Evolutionary conservation across 768 basidiomycete genomes (phyloP).

Genomic region (Mycena kentingensis): DNA sequence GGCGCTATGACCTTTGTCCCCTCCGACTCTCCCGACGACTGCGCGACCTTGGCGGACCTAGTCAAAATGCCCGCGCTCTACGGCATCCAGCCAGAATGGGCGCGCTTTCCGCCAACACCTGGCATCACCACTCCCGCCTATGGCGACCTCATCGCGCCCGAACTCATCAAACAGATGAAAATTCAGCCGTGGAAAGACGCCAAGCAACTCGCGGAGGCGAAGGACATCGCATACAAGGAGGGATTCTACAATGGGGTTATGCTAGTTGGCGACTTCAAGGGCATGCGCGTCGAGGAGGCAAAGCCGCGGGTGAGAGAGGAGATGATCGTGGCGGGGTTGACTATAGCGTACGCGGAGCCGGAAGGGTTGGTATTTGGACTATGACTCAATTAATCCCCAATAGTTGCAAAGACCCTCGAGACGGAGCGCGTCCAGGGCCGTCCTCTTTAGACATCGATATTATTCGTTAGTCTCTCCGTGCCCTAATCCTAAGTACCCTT

Average conservation of each 20-base stretch:
- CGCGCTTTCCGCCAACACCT: constrained; percentile 78
- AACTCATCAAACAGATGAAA: constrained; percentile 84
- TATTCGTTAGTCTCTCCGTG: too few relatives aligned
- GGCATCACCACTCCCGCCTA: constrained; percentile 88
- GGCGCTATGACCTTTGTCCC: constrained; percentile 98
- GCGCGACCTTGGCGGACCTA: constrained; percentile 83
- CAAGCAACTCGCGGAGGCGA: constrained; percentile 92
- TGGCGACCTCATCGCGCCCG: constrained; percentile 85
- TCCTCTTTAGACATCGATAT: too few relatives aligned
- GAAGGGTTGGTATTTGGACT: constrained; percentile 91
- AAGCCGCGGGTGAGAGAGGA: constrained; percentile 84
- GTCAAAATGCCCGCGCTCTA: constrained; percentile 97
- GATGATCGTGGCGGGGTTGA: constrained; percentile 76
- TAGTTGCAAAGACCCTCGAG: too few relatives aligned
- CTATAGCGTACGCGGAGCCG: constrained; percentile 93
- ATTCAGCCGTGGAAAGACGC: constrained; percentile 93
- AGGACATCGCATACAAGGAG: constrained; percentile 97
- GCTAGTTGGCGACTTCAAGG: constrained; percentile 89
- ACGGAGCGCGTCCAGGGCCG: too few relatives aligned
- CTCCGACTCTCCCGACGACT: constrained; percentile 98
- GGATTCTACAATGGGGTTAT: constrained; percentile 96
- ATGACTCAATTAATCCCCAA: too few relatives aligned
- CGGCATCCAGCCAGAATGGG: constrained; percentile 91
- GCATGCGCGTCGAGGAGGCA: constrained; percentile 84
- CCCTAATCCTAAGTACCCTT: too few relatives aligned